Evolutionary conservation across 441 rosid genomes (phyloP).

Genomic region (Erysimum pusillum): DNA sequence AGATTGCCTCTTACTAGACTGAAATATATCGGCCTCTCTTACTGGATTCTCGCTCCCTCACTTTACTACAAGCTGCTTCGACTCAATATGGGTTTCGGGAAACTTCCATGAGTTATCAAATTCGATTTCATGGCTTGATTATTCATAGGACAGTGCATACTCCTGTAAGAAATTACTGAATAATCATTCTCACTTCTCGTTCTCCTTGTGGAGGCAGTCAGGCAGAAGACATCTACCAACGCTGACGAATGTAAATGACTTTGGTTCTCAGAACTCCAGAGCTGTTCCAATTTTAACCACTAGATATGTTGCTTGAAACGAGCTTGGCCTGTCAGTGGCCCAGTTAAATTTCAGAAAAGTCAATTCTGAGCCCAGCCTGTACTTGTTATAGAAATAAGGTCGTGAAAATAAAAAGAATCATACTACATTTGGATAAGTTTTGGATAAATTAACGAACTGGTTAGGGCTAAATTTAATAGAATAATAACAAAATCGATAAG

Average conservation of each 20-base stretch:
- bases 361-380: background rate
- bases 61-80: conserved; percentile 11
- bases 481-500: too few species aligned
- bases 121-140: conserved; percentile 10
- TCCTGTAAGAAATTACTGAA: background rate
- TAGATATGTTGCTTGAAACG: conserved; percentile 15
- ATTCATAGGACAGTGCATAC: conserved; percentile 18
- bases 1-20: background rate
- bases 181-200: background rate
- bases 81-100: background rate
- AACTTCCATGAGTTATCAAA: background rate
- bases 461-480: too few species aligned
- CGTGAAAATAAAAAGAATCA: too few species aligned
- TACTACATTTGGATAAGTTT: too few species aligned
- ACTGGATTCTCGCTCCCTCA: background rate
- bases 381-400: background rate
- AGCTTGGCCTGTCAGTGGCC: background rate
- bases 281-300: background rate
- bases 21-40: background rate
- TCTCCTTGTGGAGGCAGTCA: background rate
- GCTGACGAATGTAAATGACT: background rate
- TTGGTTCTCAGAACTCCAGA: background rate
- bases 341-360: conserved; percentile 1
- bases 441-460: too few species aligned
- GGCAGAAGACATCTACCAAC: too few species aligned